These are phyloP conservation scores for Senna tora DNA, from an alignment of 306 rosid genomes.

Conservation along the genomic window DNA sequence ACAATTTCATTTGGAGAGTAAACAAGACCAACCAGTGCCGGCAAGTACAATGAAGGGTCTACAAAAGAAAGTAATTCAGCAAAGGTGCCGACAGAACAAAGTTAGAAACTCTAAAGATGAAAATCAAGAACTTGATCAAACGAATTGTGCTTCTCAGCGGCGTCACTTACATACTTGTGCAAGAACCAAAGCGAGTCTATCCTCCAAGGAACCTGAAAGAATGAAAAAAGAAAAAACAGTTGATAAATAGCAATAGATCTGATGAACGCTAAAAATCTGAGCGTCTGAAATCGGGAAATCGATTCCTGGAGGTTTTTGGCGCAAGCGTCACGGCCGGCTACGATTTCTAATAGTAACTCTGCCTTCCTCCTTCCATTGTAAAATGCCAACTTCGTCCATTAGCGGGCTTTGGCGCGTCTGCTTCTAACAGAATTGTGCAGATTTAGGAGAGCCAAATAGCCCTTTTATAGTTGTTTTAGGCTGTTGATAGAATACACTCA, in stretches of 20 bases:
- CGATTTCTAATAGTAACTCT: too few species aligned
- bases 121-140: slow-evolving; percentile 48
- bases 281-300: not conserved
- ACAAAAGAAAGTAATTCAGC: slow-evolving; percentile 54
- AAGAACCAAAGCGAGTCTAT: slow-evolving; percentile 79
- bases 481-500: too few species aligned
- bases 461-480: too few species aligned
- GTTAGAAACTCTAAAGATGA: not conserved
- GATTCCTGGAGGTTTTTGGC: too few species aligned
- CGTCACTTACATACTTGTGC: slow-evolving; percentile 66
- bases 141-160: slow-evolving; percentile 45
- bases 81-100: not conserved
- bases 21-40: slow-evolving; percentile 65
- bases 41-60: slow-evolving; percentile 77
- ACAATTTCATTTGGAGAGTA: slow-evolving; percentile 56
- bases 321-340: too few species aligned
- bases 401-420: too few species aligned
- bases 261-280: not conserved
- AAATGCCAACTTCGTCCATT: too few species aligned
- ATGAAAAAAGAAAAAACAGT: not conserved
- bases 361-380: too few species aligned
- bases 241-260: not conserved
- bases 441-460: too few species aligned
- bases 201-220: slow-evolving; percentile 54
- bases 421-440: too few species aligned